phyloP scores from a whole-genome alignment of 1,284 basidiomycete species.

The Boletus smithii region DNA sequence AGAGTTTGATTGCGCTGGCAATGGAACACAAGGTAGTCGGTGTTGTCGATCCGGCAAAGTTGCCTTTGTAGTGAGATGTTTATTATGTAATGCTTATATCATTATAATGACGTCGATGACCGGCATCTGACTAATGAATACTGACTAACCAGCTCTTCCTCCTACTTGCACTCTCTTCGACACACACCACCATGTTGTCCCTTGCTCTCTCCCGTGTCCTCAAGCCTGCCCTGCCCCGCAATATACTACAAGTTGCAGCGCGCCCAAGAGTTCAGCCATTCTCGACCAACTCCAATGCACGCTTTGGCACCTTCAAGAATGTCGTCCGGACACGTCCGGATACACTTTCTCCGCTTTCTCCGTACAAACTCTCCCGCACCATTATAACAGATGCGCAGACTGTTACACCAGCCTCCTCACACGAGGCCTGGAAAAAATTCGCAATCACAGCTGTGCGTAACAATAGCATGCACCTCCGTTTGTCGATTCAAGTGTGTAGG shows the following conservation, averaged over 20 bases:
- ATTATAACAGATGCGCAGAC: constrained; percentile 43
- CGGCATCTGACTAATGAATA: constrained; percentile 7
- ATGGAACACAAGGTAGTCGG: constrained; percentile 38
- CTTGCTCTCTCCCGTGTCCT: constrained; percentile 24
- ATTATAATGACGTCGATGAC: constrained; percentile 15
- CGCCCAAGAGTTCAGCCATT: constrained; percentile 14
- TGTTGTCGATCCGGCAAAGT: constrained; percentile 33
- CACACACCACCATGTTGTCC: constrained; percentile 34
- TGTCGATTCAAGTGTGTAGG: constrained; percentile 38
- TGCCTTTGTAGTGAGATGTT: constrained; percentile 13
- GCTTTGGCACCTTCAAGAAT: constrained; percentile 8
- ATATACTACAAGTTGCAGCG: constrained; percentile 24
- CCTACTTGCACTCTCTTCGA: background rate
- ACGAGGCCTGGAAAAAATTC: constrained; percentile 47
- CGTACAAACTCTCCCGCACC: constrained; percentile 31
- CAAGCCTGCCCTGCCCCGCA: constrained; percentile 34
- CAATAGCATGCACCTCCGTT: background rate
- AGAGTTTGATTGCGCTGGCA: constrained; percentile 35
- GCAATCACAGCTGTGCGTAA: constrained; percentile 48
- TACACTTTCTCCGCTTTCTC: constrained; percentile 20
- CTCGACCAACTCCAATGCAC: constrained; percentile 15
- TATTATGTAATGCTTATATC: constrained; percentile 4
- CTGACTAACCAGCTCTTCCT: constrained; percentile 15
- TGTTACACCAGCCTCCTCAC: constrained; percentile 38
- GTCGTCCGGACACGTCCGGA: constrained; percentile 25